phyloP scores from a whole-genome alignment of 495 filamentous ascomycete species.

The Xylaria nigripes region DNA sequence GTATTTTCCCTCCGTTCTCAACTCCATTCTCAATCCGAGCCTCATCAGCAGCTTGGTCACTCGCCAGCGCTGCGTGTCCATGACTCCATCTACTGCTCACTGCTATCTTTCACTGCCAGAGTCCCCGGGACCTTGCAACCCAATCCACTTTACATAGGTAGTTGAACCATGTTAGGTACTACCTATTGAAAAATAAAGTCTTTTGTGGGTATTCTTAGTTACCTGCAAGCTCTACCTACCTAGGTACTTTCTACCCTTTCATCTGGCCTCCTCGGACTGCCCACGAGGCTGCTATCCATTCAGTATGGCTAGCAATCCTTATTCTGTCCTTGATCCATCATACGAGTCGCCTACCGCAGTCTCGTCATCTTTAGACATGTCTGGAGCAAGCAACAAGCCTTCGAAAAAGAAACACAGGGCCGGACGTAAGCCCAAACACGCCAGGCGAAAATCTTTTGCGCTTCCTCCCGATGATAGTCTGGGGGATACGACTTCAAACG shows the following conservation, averaged over 20 bases:
- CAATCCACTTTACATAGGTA: background rate
- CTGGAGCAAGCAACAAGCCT: slow-evolving; percentile 11
- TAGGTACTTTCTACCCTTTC: background rate
- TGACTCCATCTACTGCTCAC: background rate
- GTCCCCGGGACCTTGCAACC: background rate
- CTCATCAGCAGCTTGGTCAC: no score
- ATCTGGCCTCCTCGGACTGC: background rate
- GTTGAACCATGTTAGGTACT: no score
- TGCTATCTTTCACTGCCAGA: background rate
- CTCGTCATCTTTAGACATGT: slow-evolving; percentile 15
- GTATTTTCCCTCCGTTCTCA: no score
- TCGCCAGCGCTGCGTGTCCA: no score
- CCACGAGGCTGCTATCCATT: background rate
- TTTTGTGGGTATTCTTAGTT: background rate
- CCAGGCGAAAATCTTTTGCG: slow-evolving; percentile 58
- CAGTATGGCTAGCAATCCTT: slow-evolving; percentile 28
- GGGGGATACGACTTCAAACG: slow-evolving; percentile 28
- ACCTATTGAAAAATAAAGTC: background rate
- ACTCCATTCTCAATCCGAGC: no score
- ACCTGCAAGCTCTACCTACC: no score
- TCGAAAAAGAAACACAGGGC: slow-evolving; percentile 35
- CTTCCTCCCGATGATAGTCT: slow-evolving; percentile 38
- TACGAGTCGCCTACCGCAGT: slow-evolving; percentile 2
- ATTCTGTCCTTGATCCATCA: slow-evolving; percentile 16
- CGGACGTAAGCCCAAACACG: slow-evolving; percentile 51